phyloP scores from a whole-genome alignment of 306 rosid species.

The Quercus engelmannii region DNA sequence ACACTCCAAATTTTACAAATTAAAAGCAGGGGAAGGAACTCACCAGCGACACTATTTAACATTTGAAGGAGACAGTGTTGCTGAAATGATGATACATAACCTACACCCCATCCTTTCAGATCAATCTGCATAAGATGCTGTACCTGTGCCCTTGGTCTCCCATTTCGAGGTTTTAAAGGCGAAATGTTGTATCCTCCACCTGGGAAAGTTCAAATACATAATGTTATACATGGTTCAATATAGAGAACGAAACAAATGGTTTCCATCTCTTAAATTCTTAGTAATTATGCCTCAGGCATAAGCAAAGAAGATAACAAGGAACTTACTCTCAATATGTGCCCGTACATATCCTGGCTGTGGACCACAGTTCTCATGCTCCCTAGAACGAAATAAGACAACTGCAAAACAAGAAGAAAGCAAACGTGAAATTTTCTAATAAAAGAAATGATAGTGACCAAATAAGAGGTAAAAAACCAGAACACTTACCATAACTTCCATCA shows the following conservation, averaged over 20 bases:
- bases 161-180: constrained; percentile 87
- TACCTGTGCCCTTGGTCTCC: constrained; percentile 95
- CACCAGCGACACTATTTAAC: constrained; percentile 97
- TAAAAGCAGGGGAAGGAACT: constrained; percentile 27
- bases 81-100: constrained; percentile 87
- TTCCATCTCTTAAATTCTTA: constrained; percentile 20
- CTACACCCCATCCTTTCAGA: constrained; percentile 98
- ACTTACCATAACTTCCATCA: constrained; percentile 94
- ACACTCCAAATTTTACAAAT: background rate
- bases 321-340: constrained; percentile 97
- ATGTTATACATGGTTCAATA: background rate
- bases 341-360: constrained; percentile 96
- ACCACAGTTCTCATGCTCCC: constrained; percentile 93
- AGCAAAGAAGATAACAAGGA: constrained; percentile 10
- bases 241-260: background rate
- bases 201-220: constrained; percentile 25
- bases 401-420: constrained; percentile 39
- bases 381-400: constrained; percentile 94
- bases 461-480: constrained; percentile 8
- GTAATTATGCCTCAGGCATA: constrained; percentile 4
- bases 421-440: background rate
- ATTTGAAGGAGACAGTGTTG: constrained; percentile 97
- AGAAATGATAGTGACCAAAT: constrained; percentile 8
- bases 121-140: constrained; percentile 99
- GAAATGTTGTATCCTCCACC: constrained; percentile 98